Conservation (phyloP, 768 basidiomycete genomes). For the Serendipita vermifera region DNA sequence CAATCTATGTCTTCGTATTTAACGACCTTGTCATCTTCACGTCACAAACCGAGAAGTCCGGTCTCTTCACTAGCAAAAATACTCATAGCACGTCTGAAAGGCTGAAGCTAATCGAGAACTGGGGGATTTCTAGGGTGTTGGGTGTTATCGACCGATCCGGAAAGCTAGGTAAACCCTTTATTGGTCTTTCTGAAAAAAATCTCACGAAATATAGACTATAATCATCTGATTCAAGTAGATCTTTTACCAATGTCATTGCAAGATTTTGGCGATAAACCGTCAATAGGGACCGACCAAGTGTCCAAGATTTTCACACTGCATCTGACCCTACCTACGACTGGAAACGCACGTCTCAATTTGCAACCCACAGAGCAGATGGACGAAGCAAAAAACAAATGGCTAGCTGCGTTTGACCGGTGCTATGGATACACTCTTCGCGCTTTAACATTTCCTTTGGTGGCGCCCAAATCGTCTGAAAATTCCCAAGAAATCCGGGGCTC, state of each 20-base stretch:
- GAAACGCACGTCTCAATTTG: slow-evolving; percentile 16
- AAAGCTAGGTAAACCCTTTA: slow-evolving; percentile 18
- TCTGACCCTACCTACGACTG: not conserved
- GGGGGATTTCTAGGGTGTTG: slow-evolving; percentile 40
- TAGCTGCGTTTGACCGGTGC: slow-evolving; percentile 41
- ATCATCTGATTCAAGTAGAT: slow-evolving; percentile 34
- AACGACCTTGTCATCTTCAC: slow-evolving; percentile 57
- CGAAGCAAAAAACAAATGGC: slow-evolving; percentile 30
- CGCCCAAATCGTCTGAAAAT: slow-evolving; percentile 18
- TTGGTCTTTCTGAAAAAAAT: not conserved
- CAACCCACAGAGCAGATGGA: slow-evolving; percentile 15
- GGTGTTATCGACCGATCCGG: slow-evolving; percentile 30
- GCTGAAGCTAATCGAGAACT: slow-evolving; percentile 29
- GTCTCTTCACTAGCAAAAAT: slow-evolving; percentile 8
- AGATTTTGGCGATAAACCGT: slow-evolving; percentile 15
- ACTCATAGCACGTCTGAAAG: not conserved
- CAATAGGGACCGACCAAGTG: not conserved
- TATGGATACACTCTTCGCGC: slow-evolving; percentile 35
- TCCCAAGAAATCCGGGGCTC: slow-evolving; percentile 21
- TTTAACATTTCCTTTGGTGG: slow-evolving; percentile 27
- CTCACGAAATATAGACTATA: slow-evolving; percentile 18
- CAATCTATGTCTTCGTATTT: slow-evolving; percentile 41
- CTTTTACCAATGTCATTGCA: slow-evolving; percentile 34
- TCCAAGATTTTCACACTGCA: not conserved
- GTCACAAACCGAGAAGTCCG: slow-evolving; percentile 21